A percentile compares a stretch with the other conserved stretches of the same genome.
Conservation (phyloP, 2,329 filamentous ascomycete species). For the Diaporthe sp. region DNA sequence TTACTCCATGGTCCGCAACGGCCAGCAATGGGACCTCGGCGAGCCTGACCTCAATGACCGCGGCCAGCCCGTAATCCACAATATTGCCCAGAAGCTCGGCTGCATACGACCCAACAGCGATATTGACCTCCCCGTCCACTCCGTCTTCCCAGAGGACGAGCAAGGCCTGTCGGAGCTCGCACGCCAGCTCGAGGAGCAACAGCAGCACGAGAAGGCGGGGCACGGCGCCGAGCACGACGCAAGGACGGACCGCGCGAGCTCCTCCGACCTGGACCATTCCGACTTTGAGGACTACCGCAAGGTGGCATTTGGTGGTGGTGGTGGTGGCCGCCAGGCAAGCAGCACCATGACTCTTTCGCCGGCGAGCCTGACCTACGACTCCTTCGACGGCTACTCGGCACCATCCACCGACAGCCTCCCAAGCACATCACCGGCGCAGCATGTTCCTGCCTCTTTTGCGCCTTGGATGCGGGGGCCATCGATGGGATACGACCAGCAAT, state of each 20-base stretch:
- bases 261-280: slow-evolving; percentile 65
- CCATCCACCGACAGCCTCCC: slow-evolving; percentile 42
- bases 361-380: slow-evolving; percentile 60
- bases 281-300: slow-evolving; percentile 67
- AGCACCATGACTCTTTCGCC: slow-evolving; percentile 61
- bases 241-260: slow-evolving; percentile 61
- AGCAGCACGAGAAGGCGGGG: slow-evolving; percentile 50
- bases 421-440: slow-evolving; percentile 44
- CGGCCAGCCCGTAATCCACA: slow-evolving; percentile 72
- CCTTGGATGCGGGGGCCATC: slow-evolving; percentile 37
- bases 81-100: slow-evolving; percentile 72
- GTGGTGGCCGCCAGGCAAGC: slow-evolving; percentile 48
- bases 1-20: slow-evolving; percentile 70
- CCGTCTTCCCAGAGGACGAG: slow-evolving; percentile 71
- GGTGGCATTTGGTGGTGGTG: slow-evolving; percentile 54
- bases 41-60: slow-evolving; percentile 72
- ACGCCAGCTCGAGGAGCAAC: slow-evolving; percentile 62
- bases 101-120: slow-evolving; percentile 73
- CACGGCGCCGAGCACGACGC: slow-evolving; percentile 47
- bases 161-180: slow-evolving; percentile 67
- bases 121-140: slow-evolving; percentile 66
- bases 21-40: slow-evolving; percentile 69
- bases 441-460: slow-evolving; percentile 34
- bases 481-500: slow-evolving; percentile 51
- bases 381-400: slow-evolving; percentile 49